Conservation (phyloP, 2,329 filamentous ascomycete species). For the Lasiodiplodia sp. region DNA sequence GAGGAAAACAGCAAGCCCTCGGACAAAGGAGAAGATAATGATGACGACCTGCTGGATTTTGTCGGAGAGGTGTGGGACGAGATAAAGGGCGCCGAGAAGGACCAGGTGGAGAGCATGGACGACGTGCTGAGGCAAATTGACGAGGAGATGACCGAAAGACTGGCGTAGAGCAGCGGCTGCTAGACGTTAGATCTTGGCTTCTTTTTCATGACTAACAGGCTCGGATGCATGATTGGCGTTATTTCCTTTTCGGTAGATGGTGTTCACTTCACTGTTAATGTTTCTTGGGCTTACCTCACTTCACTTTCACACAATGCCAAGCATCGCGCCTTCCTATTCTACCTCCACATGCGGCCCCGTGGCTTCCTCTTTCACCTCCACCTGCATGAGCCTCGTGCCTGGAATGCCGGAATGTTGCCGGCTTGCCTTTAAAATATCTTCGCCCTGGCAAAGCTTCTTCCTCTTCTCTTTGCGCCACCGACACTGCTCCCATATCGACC, state of each 20-base stretch:
- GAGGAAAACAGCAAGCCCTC: background rate
- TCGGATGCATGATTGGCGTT: constrained; percentile 2
- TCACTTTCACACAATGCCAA: background rate
- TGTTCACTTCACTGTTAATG: background rate
- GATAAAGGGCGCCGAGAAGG: constrained; percentile 22
- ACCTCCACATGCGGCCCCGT: background rate
- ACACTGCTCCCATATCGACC: background rate
- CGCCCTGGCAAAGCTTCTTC: background rate
- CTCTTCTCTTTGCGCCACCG: background rate
- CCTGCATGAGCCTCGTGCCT: too few species aligned
- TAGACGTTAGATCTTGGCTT: background rate
- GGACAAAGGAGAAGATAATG: background rate
- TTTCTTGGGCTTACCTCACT: background rate
- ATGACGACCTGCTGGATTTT: constrained; percentile 12
- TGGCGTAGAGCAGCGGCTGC: background rate
- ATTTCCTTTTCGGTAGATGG: background rate
- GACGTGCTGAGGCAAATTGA: constrained; percentile 22
- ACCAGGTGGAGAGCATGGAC: constrained; percentile 22
- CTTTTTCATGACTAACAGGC: background rate
- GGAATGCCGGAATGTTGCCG: background rate
- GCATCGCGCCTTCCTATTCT: background rate
- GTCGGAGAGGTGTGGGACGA: constrained; percentile 24
- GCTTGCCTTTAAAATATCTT: background rate
- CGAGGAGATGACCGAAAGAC: constrained; percentile 22
- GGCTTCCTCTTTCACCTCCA: background rate